These are phyloP conservation scores for Circinella minor DNA, from an alignment of 371 early-diverging fungal genomes.

Conservation along the genomic window DNA sequence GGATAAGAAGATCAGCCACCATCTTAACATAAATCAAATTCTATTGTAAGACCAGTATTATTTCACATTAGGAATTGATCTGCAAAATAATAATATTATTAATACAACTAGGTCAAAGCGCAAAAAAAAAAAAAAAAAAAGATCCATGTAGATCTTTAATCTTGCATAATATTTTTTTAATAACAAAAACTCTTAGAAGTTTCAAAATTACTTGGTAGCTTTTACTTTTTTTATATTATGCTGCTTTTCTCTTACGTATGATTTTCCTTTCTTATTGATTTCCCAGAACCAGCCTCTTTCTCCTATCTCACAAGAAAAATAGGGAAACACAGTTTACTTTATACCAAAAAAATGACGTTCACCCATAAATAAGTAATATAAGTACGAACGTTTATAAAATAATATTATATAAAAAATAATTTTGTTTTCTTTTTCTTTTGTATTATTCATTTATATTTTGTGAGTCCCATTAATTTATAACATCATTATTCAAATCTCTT, in stretches of 20 bases:
- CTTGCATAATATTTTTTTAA: too few species aligned
- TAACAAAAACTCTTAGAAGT: too few species aligned
- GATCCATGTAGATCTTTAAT: conserved; percentile 1
- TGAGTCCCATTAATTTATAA: too few species aligned
- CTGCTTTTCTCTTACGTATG: neutral
- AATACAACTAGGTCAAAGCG: conserved; percentile 1
- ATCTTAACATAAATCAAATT: neutral
- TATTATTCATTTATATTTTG: too few species aligned
- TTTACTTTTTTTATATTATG: neutral
- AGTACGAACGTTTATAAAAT: too few species aligned
- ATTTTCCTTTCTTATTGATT: neutral
- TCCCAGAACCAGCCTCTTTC: neutral
- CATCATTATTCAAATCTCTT: too few species aligned
- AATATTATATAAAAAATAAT: too few species aligned
- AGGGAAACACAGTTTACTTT: too few species aligned
- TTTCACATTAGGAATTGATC: conserved; percentile 8
- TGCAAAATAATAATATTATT: neutral
- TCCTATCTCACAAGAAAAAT: neutral
- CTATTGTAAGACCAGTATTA: neutral
- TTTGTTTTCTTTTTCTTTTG: too few species aligned
- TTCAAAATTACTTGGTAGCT: too few species aligned
- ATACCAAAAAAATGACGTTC: too few species aligned
- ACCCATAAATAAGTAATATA: too few species aligned
- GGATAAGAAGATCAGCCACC: neutral
- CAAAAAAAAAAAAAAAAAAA: neutral